Evolutionary conservation across 2,329 filamentous ascomycete species (phyloP).

Genomic region (Raffaelea albimanens): DNA sequence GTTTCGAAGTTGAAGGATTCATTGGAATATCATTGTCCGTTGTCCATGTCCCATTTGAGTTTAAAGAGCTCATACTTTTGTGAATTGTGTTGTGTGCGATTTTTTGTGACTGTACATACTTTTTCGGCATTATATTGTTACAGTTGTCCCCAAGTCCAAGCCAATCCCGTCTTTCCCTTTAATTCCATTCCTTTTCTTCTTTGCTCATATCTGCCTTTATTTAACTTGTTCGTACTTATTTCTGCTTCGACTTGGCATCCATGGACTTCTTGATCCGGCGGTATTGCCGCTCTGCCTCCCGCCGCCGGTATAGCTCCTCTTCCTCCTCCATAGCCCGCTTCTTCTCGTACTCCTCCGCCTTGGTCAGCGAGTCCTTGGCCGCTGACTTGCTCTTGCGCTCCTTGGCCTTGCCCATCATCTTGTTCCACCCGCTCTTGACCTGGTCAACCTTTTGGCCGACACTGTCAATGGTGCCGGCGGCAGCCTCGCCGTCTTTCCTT

Average conservation of each 20-base stretch:
- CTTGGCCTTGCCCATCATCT: conserved; percentile 13
- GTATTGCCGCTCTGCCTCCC: conserved; percentile 13
- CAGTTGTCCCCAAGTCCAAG: neutral
- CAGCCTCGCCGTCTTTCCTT: neutral
- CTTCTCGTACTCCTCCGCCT: conserved; percentile 20
- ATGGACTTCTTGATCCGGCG: conserved; percentile 12
- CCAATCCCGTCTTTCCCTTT: neutral
- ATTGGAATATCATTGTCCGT: no score
- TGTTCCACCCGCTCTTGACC: conserved; percentile 13
- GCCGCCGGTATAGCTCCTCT: conserved; percentile 12
- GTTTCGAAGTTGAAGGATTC: no score
- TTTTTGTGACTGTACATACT: neutral
- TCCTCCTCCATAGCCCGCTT: conserved; percentile 56
- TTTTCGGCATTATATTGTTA: conserved; percentile 2
- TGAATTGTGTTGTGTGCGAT: neutral
- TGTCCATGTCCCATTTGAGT: no score
- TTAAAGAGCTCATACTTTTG: no score
- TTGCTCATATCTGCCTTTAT: no score
- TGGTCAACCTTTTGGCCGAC: no score
- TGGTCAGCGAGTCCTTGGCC: conserved; percentile 7
- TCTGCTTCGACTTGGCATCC: neutral
- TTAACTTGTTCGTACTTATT: no score
- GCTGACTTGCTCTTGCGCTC: conserved; percentile 9
- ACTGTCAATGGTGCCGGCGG: conserved; percentile 6
- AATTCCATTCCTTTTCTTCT: neutral